Evolutionary conservation across 2,329 filamentous ascomycete genomes (phyloP).

Genomic region (Geosmithia flava): DNA sequence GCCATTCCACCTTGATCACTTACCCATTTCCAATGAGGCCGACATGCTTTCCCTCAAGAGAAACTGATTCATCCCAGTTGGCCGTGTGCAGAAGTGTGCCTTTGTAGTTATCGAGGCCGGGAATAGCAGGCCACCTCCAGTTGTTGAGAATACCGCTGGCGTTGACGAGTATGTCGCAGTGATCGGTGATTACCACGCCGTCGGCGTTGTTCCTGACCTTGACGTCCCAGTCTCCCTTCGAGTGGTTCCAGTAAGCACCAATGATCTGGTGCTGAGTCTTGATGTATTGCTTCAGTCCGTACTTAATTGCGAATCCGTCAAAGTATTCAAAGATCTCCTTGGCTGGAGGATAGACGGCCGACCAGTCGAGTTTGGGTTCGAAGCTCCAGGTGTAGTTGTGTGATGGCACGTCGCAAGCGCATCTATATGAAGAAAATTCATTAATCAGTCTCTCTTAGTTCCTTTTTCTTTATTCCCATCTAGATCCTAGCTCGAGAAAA

Average conservation of each 20-base stretch:
- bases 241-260: constrained; percentile 21
- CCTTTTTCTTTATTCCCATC: not conserved
- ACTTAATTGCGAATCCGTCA: constrained; percentile 19
- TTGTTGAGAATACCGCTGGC: constrained; percentile 7
- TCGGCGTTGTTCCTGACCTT: constrained; percentile 16
- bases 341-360: constrained; percentile 26
- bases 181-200: constrained; percentile 16
- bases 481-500: no score
- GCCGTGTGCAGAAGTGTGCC: constrained; percentile 38
- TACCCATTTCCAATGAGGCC: constrained; percentile 30
- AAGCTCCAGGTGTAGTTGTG: constrained; percentile 40
- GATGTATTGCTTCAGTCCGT: constrained; percentile 20
- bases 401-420: constrained; percentile 35
- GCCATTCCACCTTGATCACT: not conserved
- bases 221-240: constrained; percentile 19
- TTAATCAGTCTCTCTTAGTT: not conserved
- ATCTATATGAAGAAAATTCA: constrained; percentile 9
- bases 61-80: constrained; percentile 30
- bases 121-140: constrained; percentile 31
- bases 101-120: constrained; percentile 33
- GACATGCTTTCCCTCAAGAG: constrained; percentile 23
- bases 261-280: constrained; percentile 10
- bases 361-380: constrained; percentile 16
- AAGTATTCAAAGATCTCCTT: constrained; percentile 22
- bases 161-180: constrained; percentile 11